Base-by-base conservation (phyloP, 108 stramenopile species). In the Chaetoceros muelleri region DNA sequence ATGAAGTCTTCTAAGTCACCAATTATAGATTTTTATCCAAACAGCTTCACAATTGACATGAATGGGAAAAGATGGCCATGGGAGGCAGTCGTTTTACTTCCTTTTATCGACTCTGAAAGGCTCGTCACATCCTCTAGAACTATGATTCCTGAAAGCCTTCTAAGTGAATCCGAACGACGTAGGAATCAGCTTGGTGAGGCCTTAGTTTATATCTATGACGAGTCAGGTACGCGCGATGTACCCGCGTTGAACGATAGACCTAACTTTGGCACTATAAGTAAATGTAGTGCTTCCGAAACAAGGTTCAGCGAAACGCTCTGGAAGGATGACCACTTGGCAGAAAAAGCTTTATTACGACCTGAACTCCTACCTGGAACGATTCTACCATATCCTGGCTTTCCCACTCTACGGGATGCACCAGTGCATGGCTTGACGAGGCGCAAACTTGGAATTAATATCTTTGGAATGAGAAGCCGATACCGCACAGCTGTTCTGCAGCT, bases 31-130 rank as follows among this genome's bases (percentile, higher is more conserved):
- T 96, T 85, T 64, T 99, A 95, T 72, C 97, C 97, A 7, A 60
- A 74, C 27, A 69, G 72, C 2, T 91, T 95, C 54, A 71, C 73
- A 1, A 73, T 90, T 19, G 93, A 95, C 55, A 87, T 87, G 84
- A 95, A 95, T 68, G 93, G 93, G 52, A 93, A 93, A 55, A 73
- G 90, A 21, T 87, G 81, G 85, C 96, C 96, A 18, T 99, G 99
- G 99, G 95, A 98, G 61, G 96, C 95, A 44, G 95, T 98, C 23
- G 87, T 90, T 17, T 59, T 98, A 27, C 71, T 99, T 30, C 99
- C 99, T 45, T 99, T 98, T 66, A 95, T 99, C 54, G 93, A 95
- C 65, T 87, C 93, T 26, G 55, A 77, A 25, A 79, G 86, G 29
- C 58, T 99, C 20, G 48, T 88, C 23, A 66, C 71, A 20, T 84